Evolutionary conservation across 192 early-diverging fungal species (phyloP), one percentile per base, ranked within the genome.

Genomic region (Oehlia diaphana): DNA sequence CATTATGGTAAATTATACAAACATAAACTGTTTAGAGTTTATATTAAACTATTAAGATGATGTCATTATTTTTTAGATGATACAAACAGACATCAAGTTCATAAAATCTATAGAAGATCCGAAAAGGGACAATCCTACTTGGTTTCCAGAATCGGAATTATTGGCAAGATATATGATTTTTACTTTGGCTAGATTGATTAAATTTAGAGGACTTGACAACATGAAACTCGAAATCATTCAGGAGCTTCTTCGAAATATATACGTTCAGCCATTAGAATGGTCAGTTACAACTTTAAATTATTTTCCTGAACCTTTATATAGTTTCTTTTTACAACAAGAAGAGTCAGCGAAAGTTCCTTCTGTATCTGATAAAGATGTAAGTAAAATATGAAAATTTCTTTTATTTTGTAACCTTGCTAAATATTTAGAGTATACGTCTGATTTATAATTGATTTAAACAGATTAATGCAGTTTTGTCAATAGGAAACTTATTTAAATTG

Each of bases 71-170:
- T 75, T n/a, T 39, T 79, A 86, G 84, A 80, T 77, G 63, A 81
- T 84, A 72, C 86, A 87, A 49, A 76, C 80, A 16, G 83, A 87
- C 62, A 83, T 84, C 39, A 91, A 89, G 63, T 81, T 91, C 31
- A 81, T 91, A 42, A 79, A 85, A 58, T 87, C 88, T 2, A 72
- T 91, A 14, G 87, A 85, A 42, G 90, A 91, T 63, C 83, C 83
- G 16, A 86, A 85, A 66, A 78, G 90, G 10, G 90, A 91, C 14
- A 86, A 86, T 28, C 82, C 82, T 9, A 88, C 83, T 21, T 90
- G 88, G 89, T 92, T 92, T 82, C 84, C 87, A 5, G 91, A 90
- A 68, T 90, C 89, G 2, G 91, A 92, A 78, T 84, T 87, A 53
- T 80, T 92, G 33, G 89, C 91, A 4, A 81, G 91, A 33, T 72